Conservation (phyloP, 371 early-diverging fungal genomes). For the Apophysomyces elegans region DNA sequence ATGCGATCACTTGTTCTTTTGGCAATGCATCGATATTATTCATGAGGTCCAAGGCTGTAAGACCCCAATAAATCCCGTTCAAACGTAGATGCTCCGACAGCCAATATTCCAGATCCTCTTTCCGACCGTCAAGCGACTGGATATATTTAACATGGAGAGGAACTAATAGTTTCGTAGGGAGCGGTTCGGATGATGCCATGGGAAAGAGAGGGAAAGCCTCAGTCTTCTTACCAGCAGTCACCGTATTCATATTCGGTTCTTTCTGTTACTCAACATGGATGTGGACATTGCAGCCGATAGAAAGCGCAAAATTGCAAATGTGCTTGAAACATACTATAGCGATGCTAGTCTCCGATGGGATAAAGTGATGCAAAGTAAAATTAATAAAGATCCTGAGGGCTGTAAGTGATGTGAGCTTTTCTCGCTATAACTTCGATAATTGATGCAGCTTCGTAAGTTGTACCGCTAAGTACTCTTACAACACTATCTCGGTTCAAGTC, state of each 20-base stretch:
- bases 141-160: conserved; percentile 81
- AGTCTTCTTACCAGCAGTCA: background rate
- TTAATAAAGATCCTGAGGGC: conserved; percentile 28
- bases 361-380: conserved; percentile 35
- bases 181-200: conserved; percentile 2
- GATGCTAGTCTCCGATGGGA: conserved; percentile 50
- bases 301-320: conserved; percentile 31
- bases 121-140: conserved; percentile 73
- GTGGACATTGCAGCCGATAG: background rate
- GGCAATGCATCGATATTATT: conserved; percentile 71
- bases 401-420: conserved; percentile 26
- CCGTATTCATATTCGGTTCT: background rate
- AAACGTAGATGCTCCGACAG: conserved; percentile 89
- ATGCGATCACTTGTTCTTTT: conserved; percentile 73
- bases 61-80: conserved; percentile 95
- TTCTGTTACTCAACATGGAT: background rate
- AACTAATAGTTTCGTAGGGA: conserved; percentile 26
- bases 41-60: conserved; percentile 84
- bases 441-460: conserved; percentile 18
- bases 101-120: conserved; percentile 93
- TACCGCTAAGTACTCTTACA: conserved; percentile 25
- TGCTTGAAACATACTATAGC: conserved; percentile 46
- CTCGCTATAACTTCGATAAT: background rate
- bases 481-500: conserved; percentile 28
- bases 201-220: background rate